These are phyloP conservation scores for Leishmania tropica DNA, from an alignment of 208 protist species.

Conservation along the genomic window DNA sequence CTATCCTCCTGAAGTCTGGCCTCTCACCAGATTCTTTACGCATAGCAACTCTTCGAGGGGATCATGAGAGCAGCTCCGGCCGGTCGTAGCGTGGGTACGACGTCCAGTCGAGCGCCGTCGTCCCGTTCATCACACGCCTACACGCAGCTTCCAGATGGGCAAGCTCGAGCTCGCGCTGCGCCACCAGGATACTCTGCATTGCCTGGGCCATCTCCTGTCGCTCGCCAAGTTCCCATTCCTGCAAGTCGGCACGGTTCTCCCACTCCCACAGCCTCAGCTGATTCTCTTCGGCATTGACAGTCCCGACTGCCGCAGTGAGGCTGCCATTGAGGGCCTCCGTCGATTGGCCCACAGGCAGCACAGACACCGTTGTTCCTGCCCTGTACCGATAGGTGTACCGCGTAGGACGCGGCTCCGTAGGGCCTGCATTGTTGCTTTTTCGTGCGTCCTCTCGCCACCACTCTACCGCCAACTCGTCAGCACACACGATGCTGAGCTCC, in stretches of 20 bases:
- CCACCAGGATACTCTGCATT: constrained; percentile 36
- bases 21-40: background rate
- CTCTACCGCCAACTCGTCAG: background rate
- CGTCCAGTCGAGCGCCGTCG: constrained; percentile 39
- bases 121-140: constrained; percentile 28
- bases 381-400: constrained; percentile 2
- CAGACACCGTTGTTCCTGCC: constrained; percentile 11
- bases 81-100: constrained; percentile 36
- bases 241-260: constrained; percentile 38
- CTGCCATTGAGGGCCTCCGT: background rate
- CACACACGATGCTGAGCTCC: background rate
- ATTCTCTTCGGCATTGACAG: background rate
- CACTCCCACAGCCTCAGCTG: constrained; percentile 20
- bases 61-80: background rate
- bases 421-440: background rate
- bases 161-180: constrained; percentile 35
- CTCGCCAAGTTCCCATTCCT: constrained; percentile 45
- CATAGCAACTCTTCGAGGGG: background rate
- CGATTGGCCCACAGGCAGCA: constrained; percentile 4
- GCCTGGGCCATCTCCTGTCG: constrained; percentile 30
- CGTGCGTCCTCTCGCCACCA: background rate
- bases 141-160: constrained; percentile 23
- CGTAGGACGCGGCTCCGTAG: background rate
- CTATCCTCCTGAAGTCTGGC: too few species aligned
- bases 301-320: background rate